Evolutionary conservation across 1,139 yeast genomes (phyloP).

Genomic region (Taphrina communis): DNA sequence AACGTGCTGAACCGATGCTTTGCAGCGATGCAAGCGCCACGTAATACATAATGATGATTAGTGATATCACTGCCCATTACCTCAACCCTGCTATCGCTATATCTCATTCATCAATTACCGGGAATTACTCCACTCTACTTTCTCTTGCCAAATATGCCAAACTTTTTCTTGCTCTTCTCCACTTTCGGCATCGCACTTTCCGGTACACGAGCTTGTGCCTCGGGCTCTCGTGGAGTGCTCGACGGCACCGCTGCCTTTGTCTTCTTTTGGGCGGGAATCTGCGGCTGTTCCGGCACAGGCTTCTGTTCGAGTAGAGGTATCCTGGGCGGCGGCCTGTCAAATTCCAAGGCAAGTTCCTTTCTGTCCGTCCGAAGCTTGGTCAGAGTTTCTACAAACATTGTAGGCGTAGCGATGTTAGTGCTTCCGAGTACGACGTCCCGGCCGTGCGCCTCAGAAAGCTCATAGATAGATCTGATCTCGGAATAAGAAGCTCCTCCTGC

Average conservation of each 20-base stretch:
- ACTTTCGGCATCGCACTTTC: constrained; percentile 10
- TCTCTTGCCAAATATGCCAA: constrained; percentile 48
- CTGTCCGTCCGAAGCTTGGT: constrained; percentile 22
- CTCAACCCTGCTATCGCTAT: constrained; percentile 5
- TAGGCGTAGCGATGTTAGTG: constrained; percentile 74
- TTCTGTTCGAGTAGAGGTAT: constrained; percentile 34
- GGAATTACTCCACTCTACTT: background rate
- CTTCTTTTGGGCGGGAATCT: background rate
- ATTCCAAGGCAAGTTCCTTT: constrained; percentile 21
- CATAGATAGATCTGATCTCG: constrained; percentile 79
- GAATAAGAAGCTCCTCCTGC: constrained; percentile 91
- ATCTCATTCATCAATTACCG: background rate
- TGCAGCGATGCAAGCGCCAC: too few species aligned
- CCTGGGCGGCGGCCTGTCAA: constrained; percentile 15
- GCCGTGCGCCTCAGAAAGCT: constrained; percentile 65
- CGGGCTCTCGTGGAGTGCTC: constrained; percentile 5
- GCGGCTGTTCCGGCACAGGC: constrained; percentile 2
- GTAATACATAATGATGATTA: too few species aligned
- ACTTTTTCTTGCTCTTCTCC: constrained; percentile 41
- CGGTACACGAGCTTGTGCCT: background rate
- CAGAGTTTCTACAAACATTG: constrained; percentile 53
- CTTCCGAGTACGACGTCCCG: constrained; percentile 85
- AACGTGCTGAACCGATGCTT: too few species aligned
- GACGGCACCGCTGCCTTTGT: background rate
- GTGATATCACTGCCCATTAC: background rate